Percentiles rank a stretch among this genome's conserved stretches.
Evolutionary conservation across 2,329 filamentous ascomycete genomes (phyloP).

Genomic region (Fusarium duplospermum): DNA sequence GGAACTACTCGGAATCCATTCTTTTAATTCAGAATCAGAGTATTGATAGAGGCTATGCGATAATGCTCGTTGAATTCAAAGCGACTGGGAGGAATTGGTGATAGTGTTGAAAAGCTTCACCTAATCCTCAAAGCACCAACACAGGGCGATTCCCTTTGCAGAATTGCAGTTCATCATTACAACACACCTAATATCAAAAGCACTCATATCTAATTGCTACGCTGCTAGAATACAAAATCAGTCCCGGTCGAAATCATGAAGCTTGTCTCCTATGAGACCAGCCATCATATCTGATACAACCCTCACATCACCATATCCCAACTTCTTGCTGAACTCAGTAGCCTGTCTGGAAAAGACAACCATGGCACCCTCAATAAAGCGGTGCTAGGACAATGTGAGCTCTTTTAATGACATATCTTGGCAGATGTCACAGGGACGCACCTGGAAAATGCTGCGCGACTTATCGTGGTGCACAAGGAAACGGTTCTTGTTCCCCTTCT

Average conservation of each 20-base stretch:
- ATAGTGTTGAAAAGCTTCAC: not conserved
- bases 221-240: not conserved
- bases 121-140: not conserved
- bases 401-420: not conserved
- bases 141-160: not conserved
- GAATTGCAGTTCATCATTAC: not conserved
- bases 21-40: not conserved
- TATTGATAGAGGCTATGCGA: not conserved
- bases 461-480: not conserved
- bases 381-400: not conserved
- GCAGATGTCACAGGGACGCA: not conserved
- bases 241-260: not conserved
- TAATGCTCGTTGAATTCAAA: not conserved
- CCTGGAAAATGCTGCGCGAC: not conserved
- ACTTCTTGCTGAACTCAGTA: not conserved
- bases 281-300: not conserved
- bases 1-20: conserved; percentile 7
- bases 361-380: not conserved
- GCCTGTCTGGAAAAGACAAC: not conserved
- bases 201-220: not conserved
- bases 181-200: not conserved
- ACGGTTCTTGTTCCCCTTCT: not conserved
- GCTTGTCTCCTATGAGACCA: not conserved
- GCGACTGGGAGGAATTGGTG: not conserved
- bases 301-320: not conserved